Percentiles rank a stretch among this genome's conserved stretches.
Evolutionary conservation across 1,139 yeast species (phyloP).

Genomic region (Taphrina pruni): DNA sequence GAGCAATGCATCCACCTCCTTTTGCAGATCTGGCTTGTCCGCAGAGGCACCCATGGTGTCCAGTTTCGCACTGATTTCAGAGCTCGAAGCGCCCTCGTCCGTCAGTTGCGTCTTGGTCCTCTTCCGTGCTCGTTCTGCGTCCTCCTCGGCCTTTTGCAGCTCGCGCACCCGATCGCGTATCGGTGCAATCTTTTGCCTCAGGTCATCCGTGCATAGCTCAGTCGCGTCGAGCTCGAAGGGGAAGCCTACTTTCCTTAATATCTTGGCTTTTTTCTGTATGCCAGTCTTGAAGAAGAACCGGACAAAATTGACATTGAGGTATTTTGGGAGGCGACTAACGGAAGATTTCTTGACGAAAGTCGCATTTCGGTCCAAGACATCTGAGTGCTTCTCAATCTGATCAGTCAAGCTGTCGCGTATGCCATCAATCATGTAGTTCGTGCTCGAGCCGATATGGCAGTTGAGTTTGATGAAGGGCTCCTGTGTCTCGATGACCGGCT

Average conservation of each 20-base stretch:
- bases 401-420: constrained; percentile 76
- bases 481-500: constrained; percentile 57
- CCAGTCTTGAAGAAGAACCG: constrained; percentile 96
- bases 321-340: constrained; percentile 82
- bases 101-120: constrained; percentile 50
- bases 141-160: constrained; percentile 76
- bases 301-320: constrained; percentile 87
- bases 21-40: constrained; percentile 47
- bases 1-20: constrained; percentile 47
- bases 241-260: constrained; percentile 88
- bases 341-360: constrained; percentile 70
- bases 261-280: constrained; percentile 86
- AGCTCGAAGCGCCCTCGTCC: constrained; percentile 53
- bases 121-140: constrained; percentile 75
- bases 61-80: constrained; percentile 50
- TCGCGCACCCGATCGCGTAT: constrained; percentile 79
- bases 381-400: constrained; percentile 75
- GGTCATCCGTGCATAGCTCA: constrained; percentile 79
- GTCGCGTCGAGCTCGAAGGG: constrained; percentile 91
- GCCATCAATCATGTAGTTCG: constrained; percentile 90
- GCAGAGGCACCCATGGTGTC: constrained; percentile 47
- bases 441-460: constrained; percentile 84
- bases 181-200: constrained; percentile 68
- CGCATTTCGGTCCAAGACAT: constrained; percentile 70
- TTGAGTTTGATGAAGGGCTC: constrained; percentile 74